Conservation (phyloP, 2,329 filamentous ascomycete genomes). For the Pestalotiopsis sp. region DNA sequence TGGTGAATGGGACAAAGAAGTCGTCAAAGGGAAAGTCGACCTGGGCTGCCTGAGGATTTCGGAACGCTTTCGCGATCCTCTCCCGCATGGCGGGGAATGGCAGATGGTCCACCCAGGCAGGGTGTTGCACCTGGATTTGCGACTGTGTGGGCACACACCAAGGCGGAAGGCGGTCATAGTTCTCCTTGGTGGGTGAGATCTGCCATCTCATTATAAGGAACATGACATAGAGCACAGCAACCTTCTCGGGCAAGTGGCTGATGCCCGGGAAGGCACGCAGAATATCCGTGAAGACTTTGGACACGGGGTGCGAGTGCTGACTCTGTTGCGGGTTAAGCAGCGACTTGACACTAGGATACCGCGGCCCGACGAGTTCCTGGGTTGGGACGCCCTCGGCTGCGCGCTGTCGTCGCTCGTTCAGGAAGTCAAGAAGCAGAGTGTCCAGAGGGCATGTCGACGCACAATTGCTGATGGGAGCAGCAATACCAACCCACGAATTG, state of each 20-base stretch:
- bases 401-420: conserved; percentile 69
- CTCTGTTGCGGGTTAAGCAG: conserved; percentile 72
- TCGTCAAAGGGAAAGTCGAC: conserved; percentile 69
- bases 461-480: conserved; percentile 59
- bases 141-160: conserved; percentile 70
- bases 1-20: conserved; percentile 83
- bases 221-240: conserved; percentile 84
- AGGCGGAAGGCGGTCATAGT: conserved; percentile 75
- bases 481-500: conserved; percentile 21
- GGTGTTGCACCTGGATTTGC: conserved; percentile 71
- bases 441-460: conserved; percentile 78
- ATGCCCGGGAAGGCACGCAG: conserved; percentile 83
- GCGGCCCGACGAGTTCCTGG: conserved; percentile 72
- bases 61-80: conserved; percentile 20
- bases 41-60: conserved; percentile 30
- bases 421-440: conserved; percentile 77
- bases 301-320: conserved; percentile 72
- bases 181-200: conserved; percentile 77
- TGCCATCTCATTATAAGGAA: conserved; percentile 87
- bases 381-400: conserved; percentile 66
- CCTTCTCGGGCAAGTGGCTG: conserved; percentile 76
- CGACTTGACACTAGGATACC: conserved; percentile 79
- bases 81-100: conserved; percentile 81
- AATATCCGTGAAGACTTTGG: conserved; percentile 85
- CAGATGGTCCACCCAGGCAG: conserved; percentile 81